Base-by-base conservation (phyloP, 768 basidiomycete species). In the Termitomyces sp. region DNA sequence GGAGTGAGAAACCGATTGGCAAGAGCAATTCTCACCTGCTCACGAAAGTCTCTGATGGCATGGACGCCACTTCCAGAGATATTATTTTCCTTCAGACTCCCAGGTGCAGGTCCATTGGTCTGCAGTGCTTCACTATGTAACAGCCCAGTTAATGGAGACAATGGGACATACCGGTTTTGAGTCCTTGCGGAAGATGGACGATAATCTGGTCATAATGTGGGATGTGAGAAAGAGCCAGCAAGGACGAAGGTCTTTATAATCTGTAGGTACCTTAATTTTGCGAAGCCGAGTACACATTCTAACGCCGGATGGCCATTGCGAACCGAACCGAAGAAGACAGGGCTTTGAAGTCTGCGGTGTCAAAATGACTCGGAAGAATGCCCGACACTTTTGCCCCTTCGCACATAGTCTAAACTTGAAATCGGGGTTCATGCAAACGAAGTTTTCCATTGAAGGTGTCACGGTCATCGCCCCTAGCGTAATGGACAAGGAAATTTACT, bases 41-140 rank as follows among this genome's bases (percentile, higher is more conserved):
- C 74, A 32, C 72, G 68, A 52, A 81, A 72, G 42, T 74, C 74
- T 30, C 70, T 70, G 55, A 81, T 64, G 26, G 68, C 62, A 56
- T 73, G 73, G 15, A 62, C 58, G 32, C 66, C 65, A 17, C 58
- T 40, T 17, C 65, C 48, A 45, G 59, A 45, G n/a, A 48, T 37
- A 7, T 55, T 37, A 7, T 55, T 56, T 17, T 56, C 49, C 34
- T 51, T 58, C 2, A 26, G 19, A 15, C 17, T 41, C 10, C 54
- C 58, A 56, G 59, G 54, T 26, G 46, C 58, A 15, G 51, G 54
- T 12, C 59, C 64, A 48, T 64, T 61, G 3, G 58, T 38, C 61
- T 65, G 35, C 24, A 28, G 38, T n/a, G 12, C 24, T 26, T 9
- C 45, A 17, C 28, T 26, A 32, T 17, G 3, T 21, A 42, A 14